These are phyloP conservation scores for Clavispora carvajalis DNA, from an alignment of 805 yeast species.

Conservation along the genomic window DNA sequence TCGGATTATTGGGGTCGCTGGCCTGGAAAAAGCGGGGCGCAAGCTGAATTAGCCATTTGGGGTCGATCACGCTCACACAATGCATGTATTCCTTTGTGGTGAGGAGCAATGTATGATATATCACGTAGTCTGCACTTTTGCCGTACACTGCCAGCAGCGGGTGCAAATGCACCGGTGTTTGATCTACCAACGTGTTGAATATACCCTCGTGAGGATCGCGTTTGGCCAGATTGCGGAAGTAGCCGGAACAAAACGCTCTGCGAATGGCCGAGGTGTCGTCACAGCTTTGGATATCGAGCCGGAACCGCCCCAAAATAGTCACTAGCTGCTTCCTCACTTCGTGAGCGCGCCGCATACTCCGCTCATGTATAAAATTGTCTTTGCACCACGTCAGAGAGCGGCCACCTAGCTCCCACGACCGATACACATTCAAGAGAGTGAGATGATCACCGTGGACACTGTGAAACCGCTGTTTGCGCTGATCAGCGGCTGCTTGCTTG, in stretches of 20 bases:
- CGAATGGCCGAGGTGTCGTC: conserved; percentile 53
- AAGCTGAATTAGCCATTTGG: conserved; percentile 66
- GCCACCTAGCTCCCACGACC: conserved; percentile 59
- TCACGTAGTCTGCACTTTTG: conserved; percentile 65
- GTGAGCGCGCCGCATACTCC: conserved; percentile 68
- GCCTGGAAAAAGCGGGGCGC: conserved; percentile 73
- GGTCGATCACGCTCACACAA: conserved; percentile 75
- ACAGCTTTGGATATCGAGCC: conserved; percentile 44
- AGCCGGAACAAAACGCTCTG: conserved; percentile 62
- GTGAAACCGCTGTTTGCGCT: conserved; percentile 66
- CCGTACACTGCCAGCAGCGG: conserved; percentile 76
- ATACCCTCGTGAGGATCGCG: conserved; percentile 54
- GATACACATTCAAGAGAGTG: conserved; percentile 73
- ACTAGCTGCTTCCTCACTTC: conserved; percentile 75
- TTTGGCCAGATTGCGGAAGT: conserved; percentile 61
- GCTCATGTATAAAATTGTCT: conserved; percentile 74
- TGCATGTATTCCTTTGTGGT: conserved; percentile 92
- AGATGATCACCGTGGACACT: conserved; percentile 80
- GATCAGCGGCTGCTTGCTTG: conserved; percentile 70
- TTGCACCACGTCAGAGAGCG: conserved; percentile 70
- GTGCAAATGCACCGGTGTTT: conserved; percentile 73
- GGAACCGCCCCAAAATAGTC: conserved; percentile 47
- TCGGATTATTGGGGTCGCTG: conserved; percentile 45
- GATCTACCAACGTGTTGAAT: conserved; percentile 55
- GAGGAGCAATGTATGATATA: conserved; percentile 75